A percentile compares a stretch with the other conserved stretches of the same genome.
Conservation (phyloP, 768 basidiomycete genomes). For the Wakefieldia striispora region DNA sequence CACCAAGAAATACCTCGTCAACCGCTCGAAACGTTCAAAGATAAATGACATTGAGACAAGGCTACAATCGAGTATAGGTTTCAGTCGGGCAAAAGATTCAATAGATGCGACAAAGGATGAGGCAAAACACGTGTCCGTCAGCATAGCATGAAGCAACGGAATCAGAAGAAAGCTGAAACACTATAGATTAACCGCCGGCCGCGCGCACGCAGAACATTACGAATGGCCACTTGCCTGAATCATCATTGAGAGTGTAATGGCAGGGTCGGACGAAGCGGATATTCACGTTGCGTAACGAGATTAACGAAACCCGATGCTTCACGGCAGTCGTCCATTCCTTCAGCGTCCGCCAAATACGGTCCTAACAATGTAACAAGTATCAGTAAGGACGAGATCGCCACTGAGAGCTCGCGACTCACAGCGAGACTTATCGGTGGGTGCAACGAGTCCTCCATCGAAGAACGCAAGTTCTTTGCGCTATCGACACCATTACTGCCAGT, state of each 20-base stretch:
- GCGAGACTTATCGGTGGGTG: slow-evolving; percentile 5
- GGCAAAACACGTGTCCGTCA: background rate
- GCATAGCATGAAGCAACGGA: background rate
- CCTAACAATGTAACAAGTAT: slow-evolving; percentile 4
- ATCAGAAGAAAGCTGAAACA: slow-evolving; percentile 19
- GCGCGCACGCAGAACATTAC: too few species aligned
- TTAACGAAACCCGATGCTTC: slow-evolving; percentile 15
- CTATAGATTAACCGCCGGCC: background rate
- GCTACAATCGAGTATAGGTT: background rate
- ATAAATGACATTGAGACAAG: slow-evolving; percentile 3
- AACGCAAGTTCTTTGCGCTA: background rate
- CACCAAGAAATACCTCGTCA: background rate
- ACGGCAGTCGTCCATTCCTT: slow-evolving; percentile 9
- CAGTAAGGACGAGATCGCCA: background rate
- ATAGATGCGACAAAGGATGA: slow-evolving; percentile 2
- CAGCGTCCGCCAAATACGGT: slow-evolving; percentile 17
- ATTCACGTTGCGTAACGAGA: slow-evolving; percentile 12
- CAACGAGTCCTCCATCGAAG: slow-evolving; percentile 8
- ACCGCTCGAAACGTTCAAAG: background rate
- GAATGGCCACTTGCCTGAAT: slow-evolving; percentile 20
- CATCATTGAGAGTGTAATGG: slow-evolving; percentile 15
- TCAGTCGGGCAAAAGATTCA: background rate
- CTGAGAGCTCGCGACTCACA: slow-evolving; percentile 10
- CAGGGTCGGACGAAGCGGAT: slow-evolving; percentile 18
- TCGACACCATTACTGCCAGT: background rate